phyloP scores from a whole-genome alignment of 768 basidiomycete genomes.

The Naganishia onofrii region DNA sequence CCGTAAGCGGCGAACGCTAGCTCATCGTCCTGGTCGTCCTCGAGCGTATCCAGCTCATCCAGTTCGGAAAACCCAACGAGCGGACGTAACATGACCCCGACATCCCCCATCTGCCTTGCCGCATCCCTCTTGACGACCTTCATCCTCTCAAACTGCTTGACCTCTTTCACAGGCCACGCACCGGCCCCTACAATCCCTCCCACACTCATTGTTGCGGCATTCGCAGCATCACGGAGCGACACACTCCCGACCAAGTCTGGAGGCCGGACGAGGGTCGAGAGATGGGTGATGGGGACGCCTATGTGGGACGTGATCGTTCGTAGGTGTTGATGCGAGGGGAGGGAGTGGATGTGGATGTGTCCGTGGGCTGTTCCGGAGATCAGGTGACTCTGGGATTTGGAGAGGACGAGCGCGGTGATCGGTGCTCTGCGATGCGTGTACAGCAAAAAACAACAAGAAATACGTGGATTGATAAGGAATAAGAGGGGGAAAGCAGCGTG shows the following conservation, averaged over 20 bases:
- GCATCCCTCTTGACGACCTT: constrained; percentile 41
- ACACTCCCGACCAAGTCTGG: constrained; percentile 80
- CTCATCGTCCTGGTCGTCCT: neutral
- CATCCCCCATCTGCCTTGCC: constrained; percentile 38
- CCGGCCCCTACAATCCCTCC: constrained; percentile 27
- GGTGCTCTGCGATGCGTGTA: constrained; percentile 67
- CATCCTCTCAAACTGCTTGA: constrained; percentile 50
- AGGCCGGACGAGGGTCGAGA: constrained; percentile 79
- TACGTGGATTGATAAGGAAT: constrained; percentile 17
- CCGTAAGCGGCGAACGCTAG: neutral
- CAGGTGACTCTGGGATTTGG: constrained; percentile 71
- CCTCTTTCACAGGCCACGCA: constrained; percentile 47
- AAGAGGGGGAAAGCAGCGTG: neutral
- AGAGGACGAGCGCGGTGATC: constrained; percentile 71
- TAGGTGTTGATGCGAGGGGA: constrained; percentile 83
- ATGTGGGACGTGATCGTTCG: constrained; percentile 62
- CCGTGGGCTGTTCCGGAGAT: constrained; percentile 77
- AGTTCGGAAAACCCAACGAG: constrained; percentile 10
- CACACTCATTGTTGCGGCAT: constrained; percentile 19
- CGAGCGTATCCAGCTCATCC: constrained; percentile 30
- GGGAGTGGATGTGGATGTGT: constrained; percentile 74
- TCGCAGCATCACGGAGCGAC: constrained; percentile 53
- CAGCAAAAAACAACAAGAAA: no score
- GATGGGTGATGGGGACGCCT: constrained; percentile 62
- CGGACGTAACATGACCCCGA: constrained; percentile 40